Percentiles rank a stretch among this genome's conserved stretches.
phyloP scores from a whole-genome alignment of 495 filamentous ascomycete genomes.

The Antarctomyces pellizariae region DNA sequence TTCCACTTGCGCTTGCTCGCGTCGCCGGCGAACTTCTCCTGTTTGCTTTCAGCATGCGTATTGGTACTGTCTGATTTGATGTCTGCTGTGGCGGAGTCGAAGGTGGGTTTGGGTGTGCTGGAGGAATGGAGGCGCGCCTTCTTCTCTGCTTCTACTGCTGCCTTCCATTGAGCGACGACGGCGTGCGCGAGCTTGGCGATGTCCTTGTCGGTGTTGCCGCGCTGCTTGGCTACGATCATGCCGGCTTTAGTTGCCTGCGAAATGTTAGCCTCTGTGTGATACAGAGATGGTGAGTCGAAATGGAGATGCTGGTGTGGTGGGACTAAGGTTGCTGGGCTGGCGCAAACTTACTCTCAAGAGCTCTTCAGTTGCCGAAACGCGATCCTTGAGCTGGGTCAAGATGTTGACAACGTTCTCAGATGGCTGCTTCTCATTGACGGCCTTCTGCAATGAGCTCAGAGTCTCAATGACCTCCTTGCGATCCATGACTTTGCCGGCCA shows the following conservation, averaged over 20 bases:
- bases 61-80: no score
- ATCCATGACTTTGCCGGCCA: constrained; percentile 63
- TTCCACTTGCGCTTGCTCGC: constrained; percentile 57
- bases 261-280: constrained; percentile 2
- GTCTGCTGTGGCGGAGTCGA: constrained; percentile 14
- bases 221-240: constrained; percentile 64
- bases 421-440: constrained; percentile 40
- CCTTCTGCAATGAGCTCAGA: constrained; percentile 56
- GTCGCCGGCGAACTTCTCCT: constrained; percentile 44
- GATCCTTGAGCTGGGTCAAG: constrained; percentile 53
- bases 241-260: constrained; percentile 69
- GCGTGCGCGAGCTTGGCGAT: constrained; percentile 50
- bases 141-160: constrained; percentile 46
- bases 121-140: constrained; percentile 23
- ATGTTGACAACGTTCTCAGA: constrained; percentile 38
- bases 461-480: constrained; percentile 51
- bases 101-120: constrained; percentile 14
- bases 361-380: constrained; percentile 66
- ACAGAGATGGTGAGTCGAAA: constrained; percentile 1
- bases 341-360: constrained; percentile 38
- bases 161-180: constrained; percentile 74
- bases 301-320: neutral
- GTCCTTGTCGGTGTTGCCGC: constrained; percentile 49
- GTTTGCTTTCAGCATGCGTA: constrained; percentile 31
- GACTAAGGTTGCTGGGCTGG: constrained; percentile 1